phyloP scores from a whole-genome alignment of 108 stramenopile species.

The Cyclotella cryptica region DNA sequence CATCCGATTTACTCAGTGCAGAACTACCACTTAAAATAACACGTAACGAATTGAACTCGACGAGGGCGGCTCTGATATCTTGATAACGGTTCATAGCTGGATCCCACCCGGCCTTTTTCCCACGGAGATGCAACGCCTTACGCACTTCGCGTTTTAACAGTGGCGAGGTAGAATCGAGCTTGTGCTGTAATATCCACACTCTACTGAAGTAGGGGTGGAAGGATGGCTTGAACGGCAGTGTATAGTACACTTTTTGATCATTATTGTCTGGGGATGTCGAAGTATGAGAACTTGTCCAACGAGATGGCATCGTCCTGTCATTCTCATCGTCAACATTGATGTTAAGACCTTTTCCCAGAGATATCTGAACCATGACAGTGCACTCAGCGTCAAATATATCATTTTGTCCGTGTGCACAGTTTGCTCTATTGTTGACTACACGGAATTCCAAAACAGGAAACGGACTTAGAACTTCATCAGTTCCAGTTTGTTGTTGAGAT shows the following conservation, averaged over 20 bases:
- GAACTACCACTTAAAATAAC: constrained; percentile 33
- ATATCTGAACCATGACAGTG: constrained; percentile 24
- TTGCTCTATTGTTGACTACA: constrained; percentile 38
- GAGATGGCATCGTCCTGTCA: not conserved
- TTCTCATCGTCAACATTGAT: not conserved
- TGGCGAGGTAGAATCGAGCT: constrained; percentile 28
- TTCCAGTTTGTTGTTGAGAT: not conserved
- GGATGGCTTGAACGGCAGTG: constrained; percentile 22
- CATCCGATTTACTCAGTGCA: constrained; percentile 28
- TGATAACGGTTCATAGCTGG: constrained; percentile 26
- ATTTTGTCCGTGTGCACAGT: constrained; percentile 23
- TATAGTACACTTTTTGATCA: constrained; percentile 25
- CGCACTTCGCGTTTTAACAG: constrained; percentile 26
- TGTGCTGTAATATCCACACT: constrained; percentile 42
- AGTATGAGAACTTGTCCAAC: constrained; percentile 1
- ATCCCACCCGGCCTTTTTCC: constrained; percentile 35
- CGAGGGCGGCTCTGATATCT: constrained; percentile 23
- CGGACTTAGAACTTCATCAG: not conserved
- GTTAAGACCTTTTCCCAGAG: not conserved
- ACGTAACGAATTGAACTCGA: constrained; percentile 36
- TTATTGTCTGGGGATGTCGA: not conserved
- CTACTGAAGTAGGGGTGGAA: constrained; percentile 39
- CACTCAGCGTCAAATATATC: constrained; percentile 43
- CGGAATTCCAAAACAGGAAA: constrained; percentile 45
- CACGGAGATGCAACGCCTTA: not conserved